Percentiles rank a stretch among this genome's conserved stretches.
phyloP scores from a whole-genome alignment of 345 rosid species.

The Syzygium grande region DNA sequence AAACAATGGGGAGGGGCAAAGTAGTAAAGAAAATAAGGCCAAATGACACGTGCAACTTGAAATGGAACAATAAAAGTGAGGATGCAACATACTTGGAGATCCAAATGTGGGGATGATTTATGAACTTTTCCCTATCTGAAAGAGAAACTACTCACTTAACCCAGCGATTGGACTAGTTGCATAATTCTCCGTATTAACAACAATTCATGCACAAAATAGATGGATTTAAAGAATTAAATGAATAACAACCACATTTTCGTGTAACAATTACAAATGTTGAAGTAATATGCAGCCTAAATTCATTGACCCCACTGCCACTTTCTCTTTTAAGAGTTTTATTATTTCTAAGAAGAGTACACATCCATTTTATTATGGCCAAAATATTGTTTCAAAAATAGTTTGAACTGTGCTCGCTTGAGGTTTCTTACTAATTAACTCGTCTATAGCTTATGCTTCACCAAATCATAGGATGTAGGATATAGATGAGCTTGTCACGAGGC shows the following conservation, averaged over 20 bases:
- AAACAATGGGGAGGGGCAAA: background rate
- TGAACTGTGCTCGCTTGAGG: background rate
- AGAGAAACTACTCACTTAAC: background rate
- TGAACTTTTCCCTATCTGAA: background rate
- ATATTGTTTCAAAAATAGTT: too few species aligned
- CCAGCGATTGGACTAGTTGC: background rate
- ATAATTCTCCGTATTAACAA: background rate
- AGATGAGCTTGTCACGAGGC: background rate
- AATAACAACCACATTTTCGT: background rate
- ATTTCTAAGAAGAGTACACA: background rate
- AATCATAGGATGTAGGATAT: background rate
- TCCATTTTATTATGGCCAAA: background rate
- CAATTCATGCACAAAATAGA: background rate
- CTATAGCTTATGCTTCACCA: background rate
- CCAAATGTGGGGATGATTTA: background rate
- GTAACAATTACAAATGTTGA: background rate
- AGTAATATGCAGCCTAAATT: background rate
- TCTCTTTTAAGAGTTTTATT: background rate
- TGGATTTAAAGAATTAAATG: too few species aligned
- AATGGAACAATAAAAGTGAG: background rate
- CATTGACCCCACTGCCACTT: background rate
- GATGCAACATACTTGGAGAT: background rate
- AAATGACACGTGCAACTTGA: background rate
- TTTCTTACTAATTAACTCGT: too few species aligned
- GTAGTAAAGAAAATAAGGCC: background rate